These are phyloP conservation scores for Populus tremula DNA, from an alignment of 345 rosid species.

Conservation along the genomic window DNA sequence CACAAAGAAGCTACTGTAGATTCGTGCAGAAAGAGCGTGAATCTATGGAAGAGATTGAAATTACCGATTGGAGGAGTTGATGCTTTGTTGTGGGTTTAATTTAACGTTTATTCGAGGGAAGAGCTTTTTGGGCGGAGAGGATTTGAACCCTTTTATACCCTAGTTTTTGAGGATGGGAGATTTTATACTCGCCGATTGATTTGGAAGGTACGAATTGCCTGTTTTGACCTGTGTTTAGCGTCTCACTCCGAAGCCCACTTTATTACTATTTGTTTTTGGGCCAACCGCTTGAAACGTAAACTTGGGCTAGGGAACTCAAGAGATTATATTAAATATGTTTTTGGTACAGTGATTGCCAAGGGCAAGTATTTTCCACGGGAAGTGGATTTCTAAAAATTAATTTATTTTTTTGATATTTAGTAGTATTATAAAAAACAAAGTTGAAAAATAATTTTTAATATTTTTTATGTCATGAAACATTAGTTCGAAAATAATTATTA, in stretches of 20 bases:
- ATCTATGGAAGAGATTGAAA: not conserved
- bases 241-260: not conserved
- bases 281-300: not conserved
- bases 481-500: too few species aligned
- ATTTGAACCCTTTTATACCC: conserved; percentile 77
- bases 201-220: conserved; percentile 20
- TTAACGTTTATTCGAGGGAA: conserved; percentile 33
- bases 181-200: conserved; percentile 55
- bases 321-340: too few species aligned
- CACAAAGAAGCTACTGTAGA: not conserved
- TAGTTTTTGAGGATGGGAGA: conserved; percentile 59
- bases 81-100: conserved; percentile 9
- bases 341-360: too few species aligned
- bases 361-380: too few species aligned
- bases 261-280: not conserved
- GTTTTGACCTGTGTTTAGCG: conserved; percentile 18
- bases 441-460: too few species aligned
- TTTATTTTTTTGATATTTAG: too few species aligned
- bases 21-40: not conserved
- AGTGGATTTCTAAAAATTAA: too few species aligned
- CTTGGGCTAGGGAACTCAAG: too few species aligned
- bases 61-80: conserved; percentile 27
- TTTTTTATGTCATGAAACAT: too few species aligned
- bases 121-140: conserved; percentile 52
- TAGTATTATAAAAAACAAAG: too few species aligned